Percentiles rank a stretch among this genome's conserved stretches.
phyloP scores from a whole-genome alignment of 192 early-diverging fungal genomes.

The Chytriomyces sp. region DNA sequence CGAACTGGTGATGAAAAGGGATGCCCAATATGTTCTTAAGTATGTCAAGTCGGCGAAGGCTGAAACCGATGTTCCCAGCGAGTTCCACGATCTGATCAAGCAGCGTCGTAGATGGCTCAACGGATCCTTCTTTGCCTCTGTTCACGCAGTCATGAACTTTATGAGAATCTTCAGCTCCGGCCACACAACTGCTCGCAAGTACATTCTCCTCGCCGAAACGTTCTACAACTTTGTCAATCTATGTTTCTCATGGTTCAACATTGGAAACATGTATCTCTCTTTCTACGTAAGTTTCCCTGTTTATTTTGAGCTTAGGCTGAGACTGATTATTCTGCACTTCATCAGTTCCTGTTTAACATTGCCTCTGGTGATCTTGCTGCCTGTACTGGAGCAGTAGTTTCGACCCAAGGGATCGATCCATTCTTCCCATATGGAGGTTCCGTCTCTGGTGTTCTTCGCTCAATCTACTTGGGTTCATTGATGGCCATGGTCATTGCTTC shows the following conservation, averaged over 20 bases:
- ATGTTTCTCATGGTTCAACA: slow-evolving; percentile 88
- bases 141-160: slow-evolving; percentile 84
- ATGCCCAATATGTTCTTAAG: slow-evolving; percentile 77
- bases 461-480: slow-evolving; percentile 81
- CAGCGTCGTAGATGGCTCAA: slow-evolving; percentile 97
- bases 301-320: background rate
- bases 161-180: slow-evolving; percentile 76
- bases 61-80: slow-evolving; percentile 93
- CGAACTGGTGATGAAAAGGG: slow-evolving; percentile 86
- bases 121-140: slow-evolving; percentile 91
- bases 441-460: slow-evolving; percentile 71
- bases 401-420: background rate
- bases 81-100: slow-evolving; percentile 88
- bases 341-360: slow-evolving; percentile 35
- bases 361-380: background rate
- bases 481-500: slow-evolving; percentile 85
- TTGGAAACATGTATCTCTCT: slow-evolving; percentile 60
- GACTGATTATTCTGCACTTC: background rate
- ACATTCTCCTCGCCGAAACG: slow-evolving; percentile 78
- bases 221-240: slow-evolving; percentile 80
- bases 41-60: slow-evolving; percentile 90
- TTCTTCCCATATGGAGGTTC: slow-evolving; percentile 48
- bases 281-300: slow-evolving; percentile 22
- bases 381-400: slow-evolving; percentile 3
- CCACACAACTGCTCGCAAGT: slow-evolving; percentile 74